Percentiles rank a stretch among this genome's conserved stretches.
Evolutionary conservation across 2,329 filamentous ascomycete genomes (phyloP).

Genomic region (Scolecobasidium constrictum): DNA sequence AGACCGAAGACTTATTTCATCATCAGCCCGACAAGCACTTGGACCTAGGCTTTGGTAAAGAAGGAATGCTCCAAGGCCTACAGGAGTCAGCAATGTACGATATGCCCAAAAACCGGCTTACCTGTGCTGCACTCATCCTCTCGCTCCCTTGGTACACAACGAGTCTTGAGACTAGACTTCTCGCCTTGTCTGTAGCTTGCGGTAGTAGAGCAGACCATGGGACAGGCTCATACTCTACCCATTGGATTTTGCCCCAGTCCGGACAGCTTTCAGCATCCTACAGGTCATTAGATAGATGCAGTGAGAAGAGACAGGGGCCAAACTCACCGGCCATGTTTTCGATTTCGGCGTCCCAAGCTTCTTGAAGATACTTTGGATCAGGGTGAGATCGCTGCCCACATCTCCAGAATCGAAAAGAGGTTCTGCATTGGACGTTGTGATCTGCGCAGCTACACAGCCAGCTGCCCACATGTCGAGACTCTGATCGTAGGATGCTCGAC

Average conservation of each 20-base stretch:
- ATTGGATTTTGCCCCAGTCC: constrained; percentile 81
- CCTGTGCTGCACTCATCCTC: constrained; percentile 57
- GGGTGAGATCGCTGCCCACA: constrained; percentile 79
- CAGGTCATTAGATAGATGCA: constrained; percentile 10
- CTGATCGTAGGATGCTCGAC: constrained; percentile 58
- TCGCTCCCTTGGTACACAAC: constrained; percentile 61
- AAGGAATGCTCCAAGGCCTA: too few relatives aligned
- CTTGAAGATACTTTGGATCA: constrained; percentile 88
- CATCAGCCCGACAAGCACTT: too few relatives aligned
- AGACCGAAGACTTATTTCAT: too few relatives aligned
- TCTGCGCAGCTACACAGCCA: constrained; percentile 74
- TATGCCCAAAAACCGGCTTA: too few relatives aligned
- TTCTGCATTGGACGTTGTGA: constrained; percentile 43
- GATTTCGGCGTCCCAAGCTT: constrained; percentile 76
- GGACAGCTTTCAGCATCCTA: constrained; percentile 57
- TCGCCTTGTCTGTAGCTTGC: constrained; percentile 44
- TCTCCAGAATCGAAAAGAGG: constrained; percentile 80
- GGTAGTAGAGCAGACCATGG: constrained; percentile 62
- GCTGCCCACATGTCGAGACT: constrained; percentile 82
- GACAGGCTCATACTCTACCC: constrained; percentile 58
- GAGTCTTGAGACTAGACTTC: constrained; percentile 55
- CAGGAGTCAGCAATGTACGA: too few relatives aligned
- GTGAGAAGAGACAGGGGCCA: neutral
- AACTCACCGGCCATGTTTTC: constrained; percentile 66
- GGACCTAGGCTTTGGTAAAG: too few relatives aligned